A percentile compares a stretch with the other conserved stretches of the same genome.
phyloP scores from a whole-genome alignment of 1,284 basidiomycete species.

The Trichosporon sp. region DNA sequence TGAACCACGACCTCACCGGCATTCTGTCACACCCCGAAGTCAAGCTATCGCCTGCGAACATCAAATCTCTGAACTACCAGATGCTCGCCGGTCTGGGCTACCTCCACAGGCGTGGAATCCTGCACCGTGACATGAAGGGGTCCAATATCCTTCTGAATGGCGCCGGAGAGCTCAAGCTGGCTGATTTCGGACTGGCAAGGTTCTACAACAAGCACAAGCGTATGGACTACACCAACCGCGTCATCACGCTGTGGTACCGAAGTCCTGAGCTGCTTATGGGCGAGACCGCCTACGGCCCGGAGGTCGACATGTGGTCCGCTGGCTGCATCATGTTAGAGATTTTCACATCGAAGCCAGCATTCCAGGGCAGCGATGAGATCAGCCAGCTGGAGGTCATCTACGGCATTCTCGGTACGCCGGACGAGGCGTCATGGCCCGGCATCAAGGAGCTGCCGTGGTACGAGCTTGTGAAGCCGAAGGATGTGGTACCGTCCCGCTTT shows the following conservation, averaged over 20 bases:
- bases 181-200: conserved; percentile 95
- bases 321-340: conserved; percentile 99
- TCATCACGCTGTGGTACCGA: conserved; percentile 98
- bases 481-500: conserved; percentile 65
- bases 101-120: conserved; percentile 87
- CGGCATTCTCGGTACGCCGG: conserved; percentile 82
- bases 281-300: conserved; percentile 91
- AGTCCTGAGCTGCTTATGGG: conserved; percentile 93
- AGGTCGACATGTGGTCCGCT: conserved; percentile 99
- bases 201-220: conserved; percentile 81
- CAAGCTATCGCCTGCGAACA: conserved; percentile 72
- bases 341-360: conserved; percentile 87
- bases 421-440: conserved; percentile 72
- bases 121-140: conserved; percentile 98
- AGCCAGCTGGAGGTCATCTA: conserved; percentile 92
- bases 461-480: conserved; percentile 85
- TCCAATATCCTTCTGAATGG: conserved; percentile 96
- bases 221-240: conserved; percentile 95
- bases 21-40: conserved; percentile 86
- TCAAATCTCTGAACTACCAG: conserved; percentile 91
- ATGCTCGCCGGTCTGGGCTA: conserved; percentile 91
- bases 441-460: conserved; percentile 89
- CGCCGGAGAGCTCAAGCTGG: conserved; percentile 87
- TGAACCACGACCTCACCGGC: conserved; percentile 98
- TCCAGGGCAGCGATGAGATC: conserved; percentile 95